phyloP scores from a whole-genome alignment of 2,329 filamentous ascomycete species.

The Fusarium irregulare region DNA sequence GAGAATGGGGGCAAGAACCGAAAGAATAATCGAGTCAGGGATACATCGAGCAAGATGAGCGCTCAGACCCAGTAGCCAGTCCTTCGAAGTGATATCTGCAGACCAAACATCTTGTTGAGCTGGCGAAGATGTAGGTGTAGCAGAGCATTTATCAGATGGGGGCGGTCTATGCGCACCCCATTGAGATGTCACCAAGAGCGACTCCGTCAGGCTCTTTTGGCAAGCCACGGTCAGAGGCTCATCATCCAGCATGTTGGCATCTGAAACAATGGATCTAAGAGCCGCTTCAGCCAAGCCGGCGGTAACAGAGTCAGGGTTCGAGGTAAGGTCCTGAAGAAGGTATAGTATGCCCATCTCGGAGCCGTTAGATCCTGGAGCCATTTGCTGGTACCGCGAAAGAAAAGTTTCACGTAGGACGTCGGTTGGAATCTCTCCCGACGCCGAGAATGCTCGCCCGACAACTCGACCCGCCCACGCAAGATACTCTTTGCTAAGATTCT shows the following conservation, averaged over 20 bases:
- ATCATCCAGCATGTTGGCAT: slow-evolving; percentile 60
- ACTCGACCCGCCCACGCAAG: slow-evolving; percentile 87
- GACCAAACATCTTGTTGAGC: slow-evolving; percentile 48
- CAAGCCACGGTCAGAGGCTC: slow-evolving; percentile 62
- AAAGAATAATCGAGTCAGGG: slow-evolving; percentile 73
- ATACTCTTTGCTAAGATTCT: slow-evolving; percentile 74
- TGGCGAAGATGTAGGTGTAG: slow-evolving; percentile 1
- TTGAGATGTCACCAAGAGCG: slow-evolving; percentile 64
- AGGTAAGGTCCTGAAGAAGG: slow-evolving; percentile 70
- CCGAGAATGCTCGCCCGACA: slow-evolving; percentile 84
- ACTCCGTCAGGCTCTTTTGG: slow-evolving; percentile 62
- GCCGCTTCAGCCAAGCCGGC: slow-evolving; percentile 71
- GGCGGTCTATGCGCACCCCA: slow-evolving; percentile 68
- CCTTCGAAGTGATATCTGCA: slow-evolving; percentile 55
- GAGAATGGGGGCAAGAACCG: slow-evolving; percentile 74
- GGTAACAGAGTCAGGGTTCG: slow-evolving; percentile 65
- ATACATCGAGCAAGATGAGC: slow-evolving; percentile 70
- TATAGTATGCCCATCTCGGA: slow-evolving; percentile 74
- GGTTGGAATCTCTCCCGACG: slow-evolving; percentile 74
- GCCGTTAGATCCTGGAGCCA: slow-evolving; percentile 59
- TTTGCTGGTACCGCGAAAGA: slow-evolving; percentile 62
- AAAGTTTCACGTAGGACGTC: slow-evolving; percentile 71
- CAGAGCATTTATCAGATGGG: slow-evolving; percentile 59
- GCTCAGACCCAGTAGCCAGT: slow-evolving; percentile 73
- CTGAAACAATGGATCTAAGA: slow-evolving; percentile 66